A percentile compares a stretch with the other conserved stretches of the same genome.
phyloP scores from a whole-genome alignment of 352 stramenopile species.

The Elongisporangium prolatum region DNA sequence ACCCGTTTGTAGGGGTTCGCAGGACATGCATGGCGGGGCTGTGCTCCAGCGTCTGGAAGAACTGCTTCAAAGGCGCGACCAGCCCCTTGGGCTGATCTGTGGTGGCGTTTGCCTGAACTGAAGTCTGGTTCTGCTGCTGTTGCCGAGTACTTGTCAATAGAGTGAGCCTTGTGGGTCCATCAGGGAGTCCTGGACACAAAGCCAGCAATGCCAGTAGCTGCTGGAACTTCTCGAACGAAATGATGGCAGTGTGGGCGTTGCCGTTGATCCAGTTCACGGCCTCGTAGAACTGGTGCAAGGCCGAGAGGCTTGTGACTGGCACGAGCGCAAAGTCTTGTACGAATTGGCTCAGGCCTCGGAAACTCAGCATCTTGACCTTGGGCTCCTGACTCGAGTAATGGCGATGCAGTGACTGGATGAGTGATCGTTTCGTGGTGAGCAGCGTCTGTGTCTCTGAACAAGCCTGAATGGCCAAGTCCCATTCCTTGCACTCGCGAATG shows the following conservation, averaged over 20 bases:
- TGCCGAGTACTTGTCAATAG: too few species aligned
- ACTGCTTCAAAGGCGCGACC: too few species aligned
- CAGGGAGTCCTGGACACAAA: too few species aligned
- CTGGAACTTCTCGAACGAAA: slow-evolving; percentile 70
- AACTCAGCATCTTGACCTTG: slow-evolving; percentile 51
- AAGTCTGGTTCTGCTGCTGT: too few species aligned
- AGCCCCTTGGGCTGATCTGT: too few species aligned
- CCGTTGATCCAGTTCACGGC: slow-evolving; percentile 66
- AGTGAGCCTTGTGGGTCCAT: too few species aligned
- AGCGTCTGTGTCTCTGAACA: slow-evolving; percentile 15
- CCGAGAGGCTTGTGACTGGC: slow-evolving; percentile 17
- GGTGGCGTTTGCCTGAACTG: too few species aligned
- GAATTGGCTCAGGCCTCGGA: slow-evolving; percentile 41
- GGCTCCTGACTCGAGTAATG: slow-evolving; percentile 45
- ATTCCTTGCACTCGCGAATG: slow-evolving; percentile 51
- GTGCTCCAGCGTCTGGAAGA: too few species aligned
- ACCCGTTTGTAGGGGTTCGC: too few species aligned
- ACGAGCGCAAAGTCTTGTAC: slow-evolving; percentile 45
- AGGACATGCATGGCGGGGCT: too few species aligned
- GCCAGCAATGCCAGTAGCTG: slow-evolving; percentile 35
- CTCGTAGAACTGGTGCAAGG: slow-evolving; percentile 49
- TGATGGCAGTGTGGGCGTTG: slow-evolving; percentile 52
- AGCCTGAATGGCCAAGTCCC: slow-evolving; percentile 31
- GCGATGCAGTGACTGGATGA: slow-evolving; percentile 44
- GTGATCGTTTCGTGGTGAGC: slow-evolving; percentile 25